phyloP scores from a whole-genome alignment of 2,329 filamentous ascomycete genomes.

The Aspergillus pseudoviridinutans region DNA sequence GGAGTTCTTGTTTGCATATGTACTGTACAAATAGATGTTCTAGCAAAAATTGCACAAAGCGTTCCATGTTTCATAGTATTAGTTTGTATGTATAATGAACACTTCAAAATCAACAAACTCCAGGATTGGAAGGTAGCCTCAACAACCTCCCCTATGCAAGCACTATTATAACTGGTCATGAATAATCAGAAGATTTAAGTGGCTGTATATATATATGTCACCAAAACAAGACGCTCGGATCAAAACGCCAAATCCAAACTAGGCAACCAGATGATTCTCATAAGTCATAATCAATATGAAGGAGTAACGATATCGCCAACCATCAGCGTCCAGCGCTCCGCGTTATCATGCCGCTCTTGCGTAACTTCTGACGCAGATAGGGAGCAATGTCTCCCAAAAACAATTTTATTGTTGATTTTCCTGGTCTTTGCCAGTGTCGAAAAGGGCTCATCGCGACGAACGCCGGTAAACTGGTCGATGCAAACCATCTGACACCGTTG shows the following conservation, averaged over 20 bases:
- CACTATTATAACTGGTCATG: not conserved
- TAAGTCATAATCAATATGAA: slow-evolving; percentile 17
- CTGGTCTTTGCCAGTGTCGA: slow-evolving; percentile 83
- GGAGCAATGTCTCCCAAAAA: slow-evolving; percentile 76
- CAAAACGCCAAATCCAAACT: not conserved
- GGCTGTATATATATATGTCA: too few relatives aligned
- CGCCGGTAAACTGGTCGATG: slow-evolving; percentile 77
- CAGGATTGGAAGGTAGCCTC: not conserved
- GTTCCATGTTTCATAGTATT: not conserved
- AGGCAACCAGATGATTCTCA: not conserved
- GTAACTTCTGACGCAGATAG: slow-evolving; percentile 31
- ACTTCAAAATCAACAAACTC: not conserved
- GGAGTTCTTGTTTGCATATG: slow-evolving; percentile 13
- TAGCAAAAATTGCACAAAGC: slow-evolving; percentile 1
- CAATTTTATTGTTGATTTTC: slow-evolving; percentile 75
- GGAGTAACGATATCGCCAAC: slow-evolving; percentile 40
- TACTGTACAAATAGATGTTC: slow-evolving; percentile 19
- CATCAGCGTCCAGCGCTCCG: slow-evolving; percentile 28
- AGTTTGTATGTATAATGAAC: not conserved
- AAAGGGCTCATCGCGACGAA: slow-evolving; percentile 79
- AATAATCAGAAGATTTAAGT: not conserved
- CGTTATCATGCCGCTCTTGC: slow-evolving; percentile 10
- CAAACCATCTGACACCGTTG: slow-evolving; percentile 95
- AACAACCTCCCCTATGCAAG: not conserved
- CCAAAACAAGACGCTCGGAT: not conserved